Conservation (phyloP, 768 basidiomycete species). For the Cystofilobasidium bisporidii region DNA sequence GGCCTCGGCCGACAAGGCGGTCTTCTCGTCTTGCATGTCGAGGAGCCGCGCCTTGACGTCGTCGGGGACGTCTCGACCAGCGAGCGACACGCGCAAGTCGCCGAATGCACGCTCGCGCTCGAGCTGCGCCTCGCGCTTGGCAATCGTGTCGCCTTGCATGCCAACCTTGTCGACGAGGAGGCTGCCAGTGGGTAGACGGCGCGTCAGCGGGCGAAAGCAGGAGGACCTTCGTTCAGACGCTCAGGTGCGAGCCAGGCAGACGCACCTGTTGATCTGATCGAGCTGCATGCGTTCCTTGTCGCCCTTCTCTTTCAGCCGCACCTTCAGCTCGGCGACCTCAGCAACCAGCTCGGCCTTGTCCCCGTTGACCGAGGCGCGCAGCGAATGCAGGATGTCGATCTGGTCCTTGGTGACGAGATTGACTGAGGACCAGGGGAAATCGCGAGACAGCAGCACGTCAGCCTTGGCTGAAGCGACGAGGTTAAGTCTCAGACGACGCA, state of each 20-base stretch:
- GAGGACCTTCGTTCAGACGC: too few relatives aligned
- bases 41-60: constrained; percentile 68
- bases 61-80: constrained; percentile 69
- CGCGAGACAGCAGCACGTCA: too few relatives aligned
- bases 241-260: too few relatives aligned
- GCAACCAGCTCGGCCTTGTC: constrained; percentile 68
- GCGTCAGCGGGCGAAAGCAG: background rate
- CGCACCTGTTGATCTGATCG: constrained; percentile 45
- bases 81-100: constrained; percentile 64
- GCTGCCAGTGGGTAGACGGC: too few relatives aligned
- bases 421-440: constrained; percentile 48
- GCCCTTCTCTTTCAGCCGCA: constrained; percentile 57
- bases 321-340: constrained; percentile 56
- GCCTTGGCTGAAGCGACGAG: too few relatives aligned
- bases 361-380: constrained; percentile 79
- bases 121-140: constrained; percentile 74
- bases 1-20: constrained; percentile 42
- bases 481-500: constrained; percentile 40
- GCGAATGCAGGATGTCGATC: constrained; percentile 64
- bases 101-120: constrained; percentile 78
- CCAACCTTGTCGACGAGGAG: constrained; percentile 86
- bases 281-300: constrained; percentile 87
- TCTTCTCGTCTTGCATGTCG: constrained; percentile 66
- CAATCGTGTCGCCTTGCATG: constrained; percentile 81
- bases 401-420: constrained; percentile 88